Evolutionary conservation across 1,284 basidiomycete genomes (phyloP).

Genomic region (Golubevia pallescens): DNA sequence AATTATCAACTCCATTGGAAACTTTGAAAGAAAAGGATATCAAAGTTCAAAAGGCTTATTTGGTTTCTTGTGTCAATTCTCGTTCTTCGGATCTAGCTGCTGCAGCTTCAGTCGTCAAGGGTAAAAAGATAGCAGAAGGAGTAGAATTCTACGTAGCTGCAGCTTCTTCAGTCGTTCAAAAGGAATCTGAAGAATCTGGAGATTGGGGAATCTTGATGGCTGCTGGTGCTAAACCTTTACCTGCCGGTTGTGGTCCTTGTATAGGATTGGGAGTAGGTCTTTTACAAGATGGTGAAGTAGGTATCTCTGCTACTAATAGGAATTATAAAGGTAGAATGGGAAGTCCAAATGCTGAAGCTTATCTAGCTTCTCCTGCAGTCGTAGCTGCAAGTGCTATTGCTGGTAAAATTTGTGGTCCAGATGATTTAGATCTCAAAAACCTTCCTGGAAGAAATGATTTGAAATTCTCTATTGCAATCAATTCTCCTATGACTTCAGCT

Average conservation of each 20-base stretch:
- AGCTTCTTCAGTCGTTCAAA: constrained; percentile 87
- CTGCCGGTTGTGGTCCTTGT: constrained; percentile 96
- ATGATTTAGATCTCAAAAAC: constrained; percentile 31
- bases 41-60: constrained; percentile 94
- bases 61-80: constrained; percentile 97
- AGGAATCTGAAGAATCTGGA: constrained; percentile 81
- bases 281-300: constrained; percentile 89
- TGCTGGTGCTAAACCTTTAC: constrained; percentile 88
- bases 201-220: constrained; percentile 86
- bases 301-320: constrained; percentile 96
- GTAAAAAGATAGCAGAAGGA: constrained; percentile 79
- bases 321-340: constrained; percentile 99
- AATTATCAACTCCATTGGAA: constrained; percentile 88
- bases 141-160: constrained; percentile 98
- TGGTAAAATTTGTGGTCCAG: constrained; percentile 87
- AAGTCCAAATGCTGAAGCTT: constrained; percentile 89
- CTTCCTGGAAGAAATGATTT: background rate
- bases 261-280: constrained; percentile 93
- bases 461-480: background rate
- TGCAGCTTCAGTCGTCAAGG: constrained; percentile 85
- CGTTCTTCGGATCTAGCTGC: constrained; percentile 92
- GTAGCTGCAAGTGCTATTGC: constrained; percentile 76
- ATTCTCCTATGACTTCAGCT: background rate
- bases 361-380: constrained; percentile 86
- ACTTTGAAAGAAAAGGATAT: constrained; percentile 77